These are phyloP conservation scores for Penicillium sp. DNA, from an alignment of 2,329 filamentous ascomycete genomes.

Conservation along the genomic window DNA sequence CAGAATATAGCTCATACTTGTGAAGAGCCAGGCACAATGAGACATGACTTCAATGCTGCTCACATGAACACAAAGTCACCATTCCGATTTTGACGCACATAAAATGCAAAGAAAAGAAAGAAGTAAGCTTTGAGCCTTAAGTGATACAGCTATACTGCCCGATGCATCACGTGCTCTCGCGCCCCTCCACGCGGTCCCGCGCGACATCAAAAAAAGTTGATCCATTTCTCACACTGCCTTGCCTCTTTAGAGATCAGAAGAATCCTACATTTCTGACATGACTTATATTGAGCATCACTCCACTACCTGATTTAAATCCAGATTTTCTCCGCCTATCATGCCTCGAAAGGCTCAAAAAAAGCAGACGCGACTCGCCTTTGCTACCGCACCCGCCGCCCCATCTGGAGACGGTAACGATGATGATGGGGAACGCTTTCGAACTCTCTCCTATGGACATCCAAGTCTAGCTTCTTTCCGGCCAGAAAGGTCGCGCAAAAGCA, in stretches of 20 bases:
- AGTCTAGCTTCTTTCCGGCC: conserved; percentile 18
- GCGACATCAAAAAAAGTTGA: conserved; percentile 8
- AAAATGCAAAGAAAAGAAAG: too few species aligned
- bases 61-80: too few species aligned
- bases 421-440: conserved; percentile 31
- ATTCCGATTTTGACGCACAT: too few species aligned
- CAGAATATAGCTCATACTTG: too few species aligned
- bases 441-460: conserved; percentile 34
- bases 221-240: neutral
- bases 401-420: conserved; percentile 15
- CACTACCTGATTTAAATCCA: neutral
- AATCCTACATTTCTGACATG: neutral
- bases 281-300: neutral
- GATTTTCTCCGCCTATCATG: conserved; percentile 19
- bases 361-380: conserved; percentile 47
- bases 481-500: conserved; percentile 2
- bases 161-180: conserved; percentile 21
- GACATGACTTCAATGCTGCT: too few species aligned
- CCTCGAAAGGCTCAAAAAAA: conserved; percentile 35
- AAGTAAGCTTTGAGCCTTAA: too few species aligned
- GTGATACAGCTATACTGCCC: too few species aligned
- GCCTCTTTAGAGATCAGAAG: neutral
- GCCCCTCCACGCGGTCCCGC: conserved; percentile 13
- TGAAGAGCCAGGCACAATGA: too few species aligned
- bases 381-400: conserved; percentile 35